These are phyloP conservation scores for Crithidia acanthocephali DNA, from an alignment of 208 protist species.

Conservation along the genomic window DNA sequence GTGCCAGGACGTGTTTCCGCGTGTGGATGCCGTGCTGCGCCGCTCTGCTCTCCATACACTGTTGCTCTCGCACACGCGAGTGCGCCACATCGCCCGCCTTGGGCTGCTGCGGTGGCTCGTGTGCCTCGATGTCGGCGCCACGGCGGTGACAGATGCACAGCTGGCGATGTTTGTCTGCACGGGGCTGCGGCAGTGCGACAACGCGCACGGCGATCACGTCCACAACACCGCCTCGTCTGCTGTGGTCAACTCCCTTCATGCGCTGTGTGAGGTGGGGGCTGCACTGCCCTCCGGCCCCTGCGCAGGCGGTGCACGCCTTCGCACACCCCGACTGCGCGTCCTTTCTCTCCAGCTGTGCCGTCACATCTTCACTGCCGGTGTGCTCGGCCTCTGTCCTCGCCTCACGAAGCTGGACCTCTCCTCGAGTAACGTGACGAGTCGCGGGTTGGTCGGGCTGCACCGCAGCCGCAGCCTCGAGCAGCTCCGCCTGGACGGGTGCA, in stretches of 20 bases:
- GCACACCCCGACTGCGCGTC: no score
- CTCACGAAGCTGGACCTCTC: slow-evolving; percentile 27
- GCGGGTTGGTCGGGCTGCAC: slow-evolving; percentile 14
- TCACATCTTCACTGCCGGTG: slow-evolving; percentile 16
- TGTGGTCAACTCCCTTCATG: slow-evolving; percentile 4
- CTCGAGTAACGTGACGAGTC: slow-evolving; percentile 20
- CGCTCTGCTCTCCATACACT: slow-evolving; percentile 20
- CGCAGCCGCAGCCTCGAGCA: slow-evolving; percentile 8
- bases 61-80: slow-evolving; percentile 23
- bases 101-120: slow-evolving; percentile 15
- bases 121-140: slow-evolving; percentile 18
- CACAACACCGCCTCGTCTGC: background rate
- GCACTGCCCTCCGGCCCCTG: background rate
- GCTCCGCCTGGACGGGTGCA: slow-evolving; percentile 22
- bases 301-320: no score
- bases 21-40: slow-evolving; percentile 1
- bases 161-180: slow-evolving; percentile 24
- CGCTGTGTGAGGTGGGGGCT: background rate
- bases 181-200: background rate
- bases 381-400: slow-evolving; percentile 16
- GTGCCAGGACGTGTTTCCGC: slow-evolving; percentile 3
- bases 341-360: slow-evolving; percentile 26
- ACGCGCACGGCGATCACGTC: no score
- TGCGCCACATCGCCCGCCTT: slow-evolving; percentile 13
- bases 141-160: slow-evolving; percentile 15